Percentiles rank a stretch among this genome's conserved stretches.
Conservation (phyloP, 306 rosid species). For the Castanea mollissima region DNA sequence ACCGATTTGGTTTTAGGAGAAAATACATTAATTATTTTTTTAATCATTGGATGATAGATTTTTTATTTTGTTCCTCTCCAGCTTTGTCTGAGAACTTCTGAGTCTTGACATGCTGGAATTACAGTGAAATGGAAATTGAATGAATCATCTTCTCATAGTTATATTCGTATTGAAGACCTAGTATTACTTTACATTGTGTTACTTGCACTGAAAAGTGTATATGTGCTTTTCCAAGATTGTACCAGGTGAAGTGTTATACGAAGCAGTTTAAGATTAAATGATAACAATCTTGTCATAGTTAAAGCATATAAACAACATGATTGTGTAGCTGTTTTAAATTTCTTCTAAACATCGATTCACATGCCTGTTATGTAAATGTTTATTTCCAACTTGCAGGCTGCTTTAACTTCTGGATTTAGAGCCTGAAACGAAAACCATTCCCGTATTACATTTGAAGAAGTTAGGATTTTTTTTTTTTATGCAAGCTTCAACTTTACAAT, state of each 20-base stretch:
- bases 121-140: slow-evolving; percentile 3
- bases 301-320: too few relatives aligned
- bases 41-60: slow-evolving; percentile 22
- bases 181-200: neutral
- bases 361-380: neutral
- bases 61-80: slow-evolving; percentile 5
- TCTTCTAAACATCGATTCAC: neutral
- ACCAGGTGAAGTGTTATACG: neutral
- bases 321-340: neutral
- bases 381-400: neutral
- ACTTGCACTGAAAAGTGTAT: neutral
- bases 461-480: too few relatives aligned
- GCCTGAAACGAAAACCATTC: neutral
- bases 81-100: slow-evolving; percentile 23
- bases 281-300: too few relatives aligned
- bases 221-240: neutral
- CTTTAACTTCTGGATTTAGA: neutral
- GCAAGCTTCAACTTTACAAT: too few relatives aligned
- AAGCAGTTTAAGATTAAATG: neutral
- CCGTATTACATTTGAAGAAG: too few relatives aligned
- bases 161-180: slow-evolving; percentile 3
- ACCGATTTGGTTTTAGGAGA: slow-evolving; percentile 5
- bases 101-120: slow-evolving; percentile 27
- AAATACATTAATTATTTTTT: slow-evolving; percentile 25
- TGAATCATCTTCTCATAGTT: slow-evolving; percentile 1